Conservation (phyloP, 805 yeast species). For the Wickerhamiella allomyrinae region DNA sequence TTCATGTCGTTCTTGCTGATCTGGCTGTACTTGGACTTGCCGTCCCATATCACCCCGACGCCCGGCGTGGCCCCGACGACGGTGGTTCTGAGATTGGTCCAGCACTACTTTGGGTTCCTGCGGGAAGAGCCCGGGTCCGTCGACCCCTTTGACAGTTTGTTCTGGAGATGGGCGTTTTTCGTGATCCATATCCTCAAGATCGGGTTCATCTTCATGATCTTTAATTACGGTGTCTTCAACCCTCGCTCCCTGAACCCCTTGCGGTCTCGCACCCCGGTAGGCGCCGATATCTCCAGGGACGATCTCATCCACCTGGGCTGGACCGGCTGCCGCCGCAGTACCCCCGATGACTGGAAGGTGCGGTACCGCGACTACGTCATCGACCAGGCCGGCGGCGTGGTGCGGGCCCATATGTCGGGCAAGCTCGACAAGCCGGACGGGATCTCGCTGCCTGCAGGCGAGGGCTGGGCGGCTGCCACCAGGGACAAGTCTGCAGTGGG, state of each 20-base stretch:
- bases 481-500: conserved; percentile 5
- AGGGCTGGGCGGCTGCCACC: conserved; percentile 42
- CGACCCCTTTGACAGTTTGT: conserved; percentile 29
- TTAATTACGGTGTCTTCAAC: conserved; percentile 63
- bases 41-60: conserved; percentile 78
- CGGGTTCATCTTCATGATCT: conserved; percentile 36
- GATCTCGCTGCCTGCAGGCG: conserved; percentile 52
- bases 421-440: conserved; percentile 47
- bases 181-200: conserved; percentile 55
- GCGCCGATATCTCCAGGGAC: conserved; percentile 31
- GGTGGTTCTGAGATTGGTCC: conserved; percentile 28
- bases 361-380: conserved; percentile 50
- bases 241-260: conserved; percentile 44
- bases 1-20: conserved; percentile 23
- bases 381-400: conserved; percentile 50
- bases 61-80: conserved; percentile 78
- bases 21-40: conserved; percentile 92
- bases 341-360: conserved; percentile 55
- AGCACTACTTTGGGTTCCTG: conserved; percentile 28
- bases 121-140: conserved; percentile 35
- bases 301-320: conserved; percentile 62
- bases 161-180: conserved; percentile 51
- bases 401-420: conserved; percentile 65
- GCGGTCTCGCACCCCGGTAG: conserved; percentile 10
- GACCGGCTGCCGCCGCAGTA: conserved; percentile 80